Evolutionary conservation across 805 yeast species (phyloP), one percentile per base, ranked within the genome.

Genomic region (Blastobotrys muscicola): DNA sequence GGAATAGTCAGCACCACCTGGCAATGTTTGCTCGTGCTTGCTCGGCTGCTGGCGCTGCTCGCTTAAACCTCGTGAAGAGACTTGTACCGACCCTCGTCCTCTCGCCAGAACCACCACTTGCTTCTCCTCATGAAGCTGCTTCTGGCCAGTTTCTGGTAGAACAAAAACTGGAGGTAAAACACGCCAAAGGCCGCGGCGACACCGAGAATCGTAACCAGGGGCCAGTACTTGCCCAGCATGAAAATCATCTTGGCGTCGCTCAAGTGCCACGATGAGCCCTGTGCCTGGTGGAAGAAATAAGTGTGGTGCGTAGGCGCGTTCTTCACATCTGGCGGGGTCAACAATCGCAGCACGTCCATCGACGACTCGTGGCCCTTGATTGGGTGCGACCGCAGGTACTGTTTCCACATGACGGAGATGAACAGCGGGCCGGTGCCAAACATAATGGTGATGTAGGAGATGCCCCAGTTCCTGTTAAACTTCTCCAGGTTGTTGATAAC

Each of bases 191-290:
- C 51, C 45, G 29, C 48, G 4, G 34, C 35, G 8, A 52, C 48
- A 9, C 95, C 95, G 10, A 74, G 75, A 35, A 82, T 56, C 2
- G 85, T 84, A 23, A 87, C 81, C 33, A 81, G 63, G 11, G 77
- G 70, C 50, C 89, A 76, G 61, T 89, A 95, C 50, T 75, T 71
- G 12, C 85, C 86, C 63, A 87, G 65, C 7, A 75, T 66, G 56
- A 83, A 78, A 62, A 87, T 76, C 58, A 85, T 75, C 43, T 77
- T 71, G 8, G 96, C 95, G 61, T 89, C 97, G 51, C 80, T 85
- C 56, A 76, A 65, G 64, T 89, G 97, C 97, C 97, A 89, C 20
- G 94, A 83, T 0, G 94, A 84, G 38, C 97, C 97, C 44, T 76
- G 74, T 0, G 85, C 69, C 44, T 85, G 80, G 33, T 77, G 70